These are phyloP conservation scores for Solanum piurae DNA, from an alignment of 257 asterid genomes.

Conservation along the genomic window DNA sequence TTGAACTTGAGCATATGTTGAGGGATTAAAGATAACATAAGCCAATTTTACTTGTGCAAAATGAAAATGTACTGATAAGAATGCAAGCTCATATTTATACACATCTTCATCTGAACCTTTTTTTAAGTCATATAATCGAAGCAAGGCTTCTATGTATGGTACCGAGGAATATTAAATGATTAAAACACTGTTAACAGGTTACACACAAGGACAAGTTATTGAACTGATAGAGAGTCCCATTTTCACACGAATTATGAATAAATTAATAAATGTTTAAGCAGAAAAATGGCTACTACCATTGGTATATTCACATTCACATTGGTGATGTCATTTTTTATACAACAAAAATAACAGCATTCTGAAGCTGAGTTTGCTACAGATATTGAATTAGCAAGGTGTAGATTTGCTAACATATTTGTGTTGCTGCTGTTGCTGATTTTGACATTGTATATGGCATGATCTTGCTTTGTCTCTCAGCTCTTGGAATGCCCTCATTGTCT, in stretches of 20 bases:
- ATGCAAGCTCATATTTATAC: background rate
- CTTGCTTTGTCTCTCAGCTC: slow-evolving; percentile 81
- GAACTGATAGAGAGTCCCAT: background rate
- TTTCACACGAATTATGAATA: background rate
- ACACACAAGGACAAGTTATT: background rate
- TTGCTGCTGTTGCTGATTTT: slow-evolving; percentile 29
- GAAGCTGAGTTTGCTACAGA: slow-evolving; percentile 51
- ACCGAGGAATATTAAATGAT: background rate
- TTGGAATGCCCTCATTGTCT: slow-evolving; percentile 90
- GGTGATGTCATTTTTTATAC: slow-evolving; percentile 9
- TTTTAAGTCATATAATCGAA: no score
- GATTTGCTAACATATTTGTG: slow-evolving; percentile 41
- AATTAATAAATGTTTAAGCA: background rate
- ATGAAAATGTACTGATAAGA: background rate
- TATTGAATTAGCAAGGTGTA: slow-evolving; percentile 21
- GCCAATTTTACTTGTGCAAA: background rate
- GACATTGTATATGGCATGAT: slow-evolving; percentile 51
- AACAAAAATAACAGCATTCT: slow-evolving; percentile 21
- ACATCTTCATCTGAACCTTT: background rate
- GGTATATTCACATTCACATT: slow-evolving; percentile 2
- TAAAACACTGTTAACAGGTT: background rate
- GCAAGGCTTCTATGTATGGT: background rate
- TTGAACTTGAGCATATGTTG: background rate
- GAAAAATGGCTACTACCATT: slow-evolving; percentile 2
- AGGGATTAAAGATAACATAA: background rate